phyloP scores from a whole-genome alignment of 306 rosid species.

The Alnus rubra region DNA sequence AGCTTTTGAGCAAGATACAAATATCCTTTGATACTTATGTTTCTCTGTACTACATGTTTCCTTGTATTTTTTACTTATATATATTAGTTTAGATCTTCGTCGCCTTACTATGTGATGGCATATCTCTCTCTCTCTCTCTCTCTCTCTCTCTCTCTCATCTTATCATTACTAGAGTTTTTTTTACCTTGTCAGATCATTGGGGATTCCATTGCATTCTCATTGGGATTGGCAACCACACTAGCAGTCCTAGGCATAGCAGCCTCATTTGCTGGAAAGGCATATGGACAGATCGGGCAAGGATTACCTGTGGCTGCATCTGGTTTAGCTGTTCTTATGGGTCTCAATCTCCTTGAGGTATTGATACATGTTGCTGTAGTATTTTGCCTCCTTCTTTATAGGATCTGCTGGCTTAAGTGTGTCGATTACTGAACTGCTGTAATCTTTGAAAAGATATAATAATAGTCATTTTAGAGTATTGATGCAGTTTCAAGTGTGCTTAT shows the following conservation, averaged over 20 bases:
- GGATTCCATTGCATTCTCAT: slow-evolving; percentile 84
- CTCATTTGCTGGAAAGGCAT: slow-evolving; percentile 96
- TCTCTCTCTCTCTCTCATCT: neutral
- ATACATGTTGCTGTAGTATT: neutral
- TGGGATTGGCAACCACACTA: slow-evolving; percentile 94
- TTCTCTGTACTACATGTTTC: neutral
- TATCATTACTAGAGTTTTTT: neutral
- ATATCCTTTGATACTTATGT: neutral
- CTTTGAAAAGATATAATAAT: neutral
- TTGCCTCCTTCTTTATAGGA: neutral
- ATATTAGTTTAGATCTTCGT: neutral
- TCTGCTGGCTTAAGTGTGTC: neutral
- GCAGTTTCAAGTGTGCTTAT: neutral
- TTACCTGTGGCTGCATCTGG: slow-evolving; percentile 94
- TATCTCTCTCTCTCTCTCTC: neutral
- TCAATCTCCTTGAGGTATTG: slow-evolving; percentile 86
- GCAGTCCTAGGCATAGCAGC: slow-evolving; percentile 86
- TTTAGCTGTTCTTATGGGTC: slow-evolving; percentile 88
- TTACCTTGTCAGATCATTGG: slow-evolving; percentile 67
- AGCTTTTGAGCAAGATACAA: neutral
- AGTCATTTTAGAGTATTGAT: neutral
- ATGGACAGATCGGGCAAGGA: slow-evolving; percentile 97
- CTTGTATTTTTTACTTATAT: neutral
- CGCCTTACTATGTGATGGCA: neutral
- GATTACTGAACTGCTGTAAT: neutral